These are phyloP conservation scores for Daldinia vernicosa DNA, from an alignment of 495 filamentous ascomycete species.

Conservation along the genomic window DNA sequence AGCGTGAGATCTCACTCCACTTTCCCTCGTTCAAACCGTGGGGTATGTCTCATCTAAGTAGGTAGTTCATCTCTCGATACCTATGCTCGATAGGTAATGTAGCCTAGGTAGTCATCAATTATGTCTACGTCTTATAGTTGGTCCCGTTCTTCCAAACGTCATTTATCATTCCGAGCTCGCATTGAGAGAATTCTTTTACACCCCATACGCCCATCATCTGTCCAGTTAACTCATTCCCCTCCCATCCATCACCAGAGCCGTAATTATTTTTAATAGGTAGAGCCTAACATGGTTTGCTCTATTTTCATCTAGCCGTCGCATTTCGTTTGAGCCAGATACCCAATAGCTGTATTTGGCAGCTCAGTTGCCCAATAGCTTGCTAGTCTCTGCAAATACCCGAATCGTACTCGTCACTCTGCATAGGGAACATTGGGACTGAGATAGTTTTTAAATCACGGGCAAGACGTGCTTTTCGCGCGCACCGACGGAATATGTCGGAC, in stretches of 20 bases:
- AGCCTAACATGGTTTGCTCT: slow-evolving; percentile 35
- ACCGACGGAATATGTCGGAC: slow-evolving; percentile 38
- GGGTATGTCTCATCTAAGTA: slow-evolving; percentile 47
- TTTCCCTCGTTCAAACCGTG: slow-evolving; percentile 36
- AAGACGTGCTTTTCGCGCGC: slow-evolving; percentile 16
- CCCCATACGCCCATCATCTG: slow-evolving; percentile 32
- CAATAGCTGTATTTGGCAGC: slow-evolving; percentile 31
- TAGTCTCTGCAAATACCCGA: slow-evolving; percentile 36
- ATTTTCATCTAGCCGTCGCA: slow-evolving; percentile 27
- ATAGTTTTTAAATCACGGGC: slow-evolving; percentile 26
- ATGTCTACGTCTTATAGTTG: slow-evolving; percentile 24
- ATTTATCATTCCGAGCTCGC: slow-evolving; percentile 36
- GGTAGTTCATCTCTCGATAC: slow-evolving; percentile 34
- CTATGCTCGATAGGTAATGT: slow-evolving; percentile 12
- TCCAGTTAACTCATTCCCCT: slow-evolving; percentile 37
- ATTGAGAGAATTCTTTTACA: slow-evolving; percentile 43
- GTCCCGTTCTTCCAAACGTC: slow-evolving; percentile 35
- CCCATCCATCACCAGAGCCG: slow-evolving; percentile 30
- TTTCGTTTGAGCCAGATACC: slow-evolving; percentile 39
- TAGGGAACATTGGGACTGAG: slow-evolving; percentile 26
- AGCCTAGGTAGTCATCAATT: slow-evolving; percentile 21
- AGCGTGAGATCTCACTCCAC: slow-evolving; percentile 53
- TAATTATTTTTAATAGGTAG: slow-evolving; percentile 38
- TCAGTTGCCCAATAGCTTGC: slow-evolving; percentile 34
- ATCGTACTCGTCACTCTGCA: slow-evolving; percentile 35